phyloP scores from a whole-genome alignment of 2,329 filamentous ascomycete species.

The Xylaria sp. region DNA sequence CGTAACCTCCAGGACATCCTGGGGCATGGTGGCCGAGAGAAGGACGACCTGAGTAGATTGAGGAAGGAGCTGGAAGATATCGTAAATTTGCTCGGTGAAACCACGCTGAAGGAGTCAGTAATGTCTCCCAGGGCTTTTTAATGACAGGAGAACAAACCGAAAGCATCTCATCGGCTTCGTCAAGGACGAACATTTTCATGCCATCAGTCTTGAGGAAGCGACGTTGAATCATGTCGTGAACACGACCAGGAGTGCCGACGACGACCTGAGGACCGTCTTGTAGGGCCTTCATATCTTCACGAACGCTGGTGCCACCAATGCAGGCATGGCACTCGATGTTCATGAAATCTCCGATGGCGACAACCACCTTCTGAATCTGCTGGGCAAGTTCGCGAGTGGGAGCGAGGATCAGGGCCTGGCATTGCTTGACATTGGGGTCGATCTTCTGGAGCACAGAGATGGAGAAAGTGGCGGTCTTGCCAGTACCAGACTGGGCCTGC shows the following conservation, averaged over 20 bases:
- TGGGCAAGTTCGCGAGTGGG: constrained; percentile 98
- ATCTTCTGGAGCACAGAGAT: constrained; percentile 99
- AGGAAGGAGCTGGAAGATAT: constrained; percentile 98
- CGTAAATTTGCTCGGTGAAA: constrained; percentile 99
- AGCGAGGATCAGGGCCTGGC: constrained; percentile 97
- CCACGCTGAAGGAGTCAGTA: constrained; percentile 73
- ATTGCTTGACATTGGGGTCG: constrained; percentile 92
- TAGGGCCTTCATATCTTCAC: constrained; percentile 98
- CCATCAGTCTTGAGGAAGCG: constrained; percentile 95
- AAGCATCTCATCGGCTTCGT: constrained; percentile 99
- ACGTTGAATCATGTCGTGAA: constrained; percentile 99
- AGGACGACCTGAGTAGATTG: constrained; percentile 99
- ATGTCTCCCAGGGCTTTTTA: constrained; percentile 29
- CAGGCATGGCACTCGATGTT: constrained; percentile 98
- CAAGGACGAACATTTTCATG: constrained; percentile 99
- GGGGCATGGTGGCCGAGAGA: constrained; percentile 97
- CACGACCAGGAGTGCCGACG: constrained; percentile 97
- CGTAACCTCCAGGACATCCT: constrained; percentile 98
- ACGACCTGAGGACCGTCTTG: constrained; percentile 97
- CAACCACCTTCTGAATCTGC: constrained; percentile 99
- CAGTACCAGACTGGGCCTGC: constrained; percentile 99
- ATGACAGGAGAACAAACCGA: constrained; percentile 67
- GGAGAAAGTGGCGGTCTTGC: constrained; percentile 99
- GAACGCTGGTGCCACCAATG: constrained; percentile 97
- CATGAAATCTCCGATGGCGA: constrained; percentile 99